Base-by-base conservation (phyloP, 108 stramenopile species). In the Epithemia pelagica region DNA sequence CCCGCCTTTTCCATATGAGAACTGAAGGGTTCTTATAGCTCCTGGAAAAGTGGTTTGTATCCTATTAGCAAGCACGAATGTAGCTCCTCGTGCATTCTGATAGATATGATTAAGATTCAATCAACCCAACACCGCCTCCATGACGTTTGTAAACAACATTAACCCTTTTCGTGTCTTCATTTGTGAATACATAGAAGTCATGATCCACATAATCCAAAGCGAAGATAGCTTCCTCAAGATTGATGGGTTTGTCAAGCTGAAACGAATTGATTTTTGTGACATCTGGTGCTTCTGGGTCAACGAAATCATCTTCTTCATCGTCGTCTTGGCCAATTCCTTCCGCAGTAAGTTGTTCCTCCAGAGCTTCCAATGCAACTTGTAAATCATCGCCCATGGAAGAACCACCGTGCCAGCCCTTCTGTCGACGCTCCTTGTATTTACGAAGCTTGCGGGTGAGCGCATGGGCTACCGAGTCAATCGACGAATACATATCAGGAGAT, bases 131-230 rank as follows among this genome's bases (percentile, higher is more conserved):
- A 21, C 94, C 94, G 52, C 94, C 94, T 59, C 84, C 90, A 67
- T 95, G 90, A 70, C 95, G 78, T 80, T 93, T 92, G 86, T 95
- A 95, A 19, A 95, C 87, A 27, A 95, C 89, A 62, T 75, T 87
- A 3, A 90, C 66, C 60, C 90, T 81, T 57, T 75, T 77, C n/a
- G 86, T 76, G 61, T 90, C 88, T 52, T 87, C 87, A 62, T 91
- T 82, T 20, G 81, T 75, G 78, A 89, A 95, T 22, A 93, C 87
- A 64, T 91, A 95, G 68, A 95, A 95, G 70, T 95, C 95, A 63
- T 95, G 95, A 66, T 95, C 95, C 68, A 93, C 78, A 73, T 90
- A 92, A 64, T 92, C 95, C 70, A 95, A 74, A 27, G 91, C 91
- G 70, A 92, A 90, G 53, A 93, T 82, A 20, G 95, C 91, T 65